Evolutionary conservation across 768 basidiomycete genomes (phyloP), one percentile per base, ranked within the genome.

Genomic region (Gautieria morchelliformis): DNA sequence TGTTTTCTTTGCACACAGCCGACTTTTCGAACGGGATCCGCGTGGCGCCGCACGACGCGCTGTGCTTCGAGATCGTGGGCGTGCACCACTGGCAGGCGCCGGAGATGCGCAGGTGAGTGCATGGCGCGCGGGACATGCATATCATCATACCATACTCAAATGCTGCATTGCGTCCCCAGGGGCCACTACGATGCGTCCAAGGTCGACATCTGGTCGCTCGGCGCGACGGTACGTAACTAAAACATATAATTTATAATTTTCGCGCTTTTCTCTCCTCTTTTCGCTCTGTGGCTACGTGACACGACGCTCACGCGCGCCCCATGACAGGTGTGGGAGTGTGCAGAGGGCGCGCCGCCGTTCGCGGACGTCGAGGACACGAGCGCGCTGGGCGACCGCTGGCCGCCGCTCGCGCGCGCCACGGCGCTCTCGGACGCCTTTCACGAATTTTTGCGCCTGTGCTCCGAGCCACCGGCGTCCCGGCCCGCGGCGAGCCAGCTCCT

Each of bases 1-100:
- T n/a, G n/a, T n/a, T 44, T 35, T 49, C 39, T 11, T 1, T 42
- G 30, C 20, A 40, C 32, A 24, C 47, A 87, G 89, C 86, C 60
- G 90, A 93, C 68, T 92, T 93, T 69, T 88, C 89, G 2, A 84
- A 76, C 58, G 88, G 88, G 17, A 76, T 89, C 15, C 77, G 75
- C 61, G 79, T 88, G 12, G 65, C 79, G 12, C 67, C 67, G n/a
- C 74, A 77, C 10, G 68, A 74, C 0, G 78, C 84, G 3, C 75
- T 74, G 60, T 71, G 75, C 17, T 74, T 72, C 17, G 87, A 88
- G 35, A 67, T 69, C 22, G 86, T 80, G 3, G 89, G 89, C 7
- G 87, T 91, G 19, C 67, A 82, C 19, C 90, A 83, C 71, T 92
- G 89, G 89, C 89, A 90, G 77, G 86, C 88, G 22, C 89, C 89